A percentile compares a stretch with the other conserved stretches of the same genome.
Evolutionary conservation across 371 early-diverging fungal species (phyloP).

Genomic region (Rhizopus microsporus): DNA sequence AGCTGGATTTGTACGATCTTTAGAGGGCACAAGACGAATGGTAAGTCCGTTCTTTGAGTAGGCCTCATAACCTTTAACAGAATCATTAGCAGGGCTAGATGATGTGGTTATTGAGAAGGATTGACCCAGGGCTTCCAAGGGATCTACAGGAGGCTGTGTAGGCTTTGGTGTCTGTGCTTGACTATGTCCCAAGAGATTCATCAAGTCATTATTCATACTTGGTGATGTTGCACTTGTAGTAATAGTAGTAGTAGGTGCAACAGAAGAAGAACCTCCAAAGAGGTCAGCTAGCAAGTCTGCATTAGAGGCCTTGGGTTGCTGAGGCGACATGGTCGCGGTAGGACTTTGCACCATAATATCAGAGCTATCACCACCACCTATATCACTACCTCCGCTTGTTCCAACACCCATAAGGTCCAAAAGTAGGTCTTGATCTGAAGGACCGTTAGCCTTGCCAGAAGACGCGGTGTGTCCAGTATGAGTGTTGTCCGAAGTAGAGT

Average conservation of each 20-base stretch:
- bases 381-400: slow-evolving; percentile 42
- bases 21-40: slow-evolving; percentile 68
- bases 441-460: slow-evolving; percentile 43
- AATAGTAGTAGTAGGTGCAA: slow-evolving; percentile 30
- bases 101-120: slow-evolving; percentile 7
- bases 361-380: slow-evolving; percentile 32
- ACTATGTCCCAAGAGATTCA: slow-evolving; percentile 43
- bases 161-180: slow-evolving; percentile 6
- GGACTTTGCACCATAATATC: slow-evolving; percentile 33
- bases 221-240: slow-evolving; percentile 15
- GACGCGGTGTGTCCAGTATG: slow-evolving; percentile 23
- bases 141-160: slow-evolving; percentile 6
- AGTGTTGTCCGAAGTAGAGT: slow-evolving; percentile 24
- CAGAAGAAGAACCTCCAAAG: slow-evolving; percentile 55
- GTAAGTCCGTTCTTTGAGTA: slow-evolving; percentile 78
- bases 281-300: slow-evolving; percentile 83
- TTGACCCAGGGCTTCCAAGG: slow-evolving; percentile 23
- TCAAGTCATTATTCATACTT: slow-evolving; percentile 22
- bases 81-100: background rate
- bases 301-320: slow-evolving; percentile 43
- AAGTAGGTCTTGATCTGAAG: slow-evolving; percentile 62
- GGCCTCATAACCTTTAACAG: slow-evolving; percentile 53
- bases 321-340: slow-evolving; percentile 20
- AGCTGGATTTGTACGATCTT: slow-evolving; percentile 57
- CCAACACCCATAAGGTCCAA: slow-evolving; percentile 85